Evolutionary conservation across 1,284 basidiomycete species (phyloP).

Genomic region (Tilletiaria anomala): DNA sequence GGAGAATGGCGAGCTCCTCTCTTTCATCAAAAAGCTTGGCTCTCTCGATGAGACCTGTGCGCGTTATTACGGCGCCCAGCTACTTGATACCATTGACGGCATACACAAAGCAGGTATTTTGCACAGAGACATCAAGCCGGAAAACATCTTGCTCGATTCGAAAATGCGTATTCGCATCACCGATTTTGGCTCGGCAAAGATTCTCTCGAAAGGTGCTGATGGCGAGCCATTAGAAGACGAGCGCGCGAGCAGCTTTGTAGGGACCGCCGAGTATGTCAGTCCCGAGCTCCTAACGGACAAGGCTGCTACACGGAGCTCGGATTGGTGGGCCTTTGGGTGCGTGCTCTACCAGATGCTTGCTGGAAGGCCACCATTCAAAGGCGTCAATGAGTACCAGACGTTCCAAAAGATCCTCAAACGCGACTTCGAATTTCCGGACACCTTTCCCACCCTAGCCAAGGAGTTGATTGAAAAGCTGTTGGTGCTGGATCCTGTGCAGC

Average conservation of each 20-base stretch:
- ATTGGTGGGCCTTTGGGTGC: slow-evolving; percentile 50
- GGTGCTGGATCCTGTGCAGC: slow-evolving; percentile 27
- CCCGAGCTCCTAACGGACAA: slow-evolving; percentile 71
- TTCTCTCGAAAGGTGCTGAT: slow-evolving; percentile 1
- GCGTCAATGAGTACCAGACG: slow-evolving; percentile 48
- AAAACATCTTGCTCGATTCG: slow-evolving; percentile 33
- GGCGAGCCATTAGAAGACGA: background rate
- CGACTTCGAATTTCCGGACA: slow-evolving; percentile 44
- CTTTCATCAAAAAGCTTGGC: slow-evolving; percentile 27
- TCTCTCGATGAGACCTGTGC: slow-evolving; percentile 12
- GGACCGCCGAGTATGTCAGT: slow-evolving; percentile 87
- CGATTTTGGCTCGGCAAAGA: slow-evolving; percentile 37
- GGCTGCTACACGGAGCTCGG: slow-evolving; percentile 42
- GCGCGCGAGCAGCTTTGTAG: slow-evolving; percentile 59
- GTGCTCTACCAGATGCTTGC: slow-evolving; percentile 47
- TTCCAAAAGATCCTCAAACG: slow-evolving; percentile 48
- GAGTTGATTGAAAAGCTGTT: slow-evolving; percentile 43
- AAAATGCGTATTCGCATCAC: slow-evolving; percentile 28
- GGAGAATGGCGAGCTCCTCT: slow-evolving; percentile 33
- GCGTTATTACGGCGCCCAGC: slow-evolving; percentile 27
- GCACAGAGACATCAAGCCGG: slow-evolving; percentile 34
- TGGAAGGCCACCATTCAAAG: slow-evolving; percentile 47
- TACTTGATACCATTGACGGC: slow-evolving; percentile 26
- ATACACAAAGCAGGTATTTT: slow-evolving; percentile 32
- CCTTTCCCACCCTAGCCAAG: slow-evolving; percentile 43